Percentiles rank a stretch among this genome's conserved stretches.
Evolutionary conservation across 768 basidiomycete species (phyloP).

Genomic region (Podaxis sp.): DNA sequence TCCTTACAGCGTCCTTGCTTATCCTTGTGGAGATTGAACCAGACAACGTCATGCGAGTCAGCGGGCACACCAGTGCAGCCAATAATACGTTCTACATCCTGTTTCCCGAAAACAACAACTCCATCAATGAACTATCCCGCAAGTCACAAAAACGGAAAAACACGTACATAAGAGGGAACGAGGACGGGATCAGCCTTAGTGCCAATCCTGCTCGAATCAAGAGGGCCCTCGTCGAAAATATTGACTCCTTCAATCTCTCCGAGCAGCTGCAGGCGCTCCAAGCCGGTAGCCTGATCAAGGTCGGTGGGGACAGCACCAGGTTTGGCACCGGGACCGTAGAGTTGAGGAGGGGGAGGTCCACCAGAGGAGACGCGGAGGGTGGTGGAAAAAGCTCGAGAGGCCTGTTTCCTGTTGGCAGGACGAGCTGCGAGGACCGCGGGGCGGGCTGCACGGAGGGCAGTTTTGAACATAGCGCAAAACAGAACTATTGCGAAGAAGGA

Average conservation of each 20-base stretch:
- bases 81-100: slow-evolving; percentile 83
- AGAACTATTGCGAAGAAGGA: slow-evolving; percentile 15
- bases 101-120: slow-evolving; percentile 12
- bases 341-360: slow-evolving; percentile 55
- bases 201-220: slow-evolving; percentile 83
- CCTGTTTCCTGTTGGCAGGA: slow-evolving; percentile 32
- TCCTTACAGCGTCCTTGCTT: slow-evolving; percentile 83
- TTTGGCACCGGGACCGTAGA: slow-evolving; percentile 74
- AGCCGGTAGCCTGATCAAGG: slow-evolving; percentile 90
- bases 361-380: slow-evolving; percentile 57
- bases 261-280: slow-evolving; percentile 92
- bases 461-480: slow-evolving; percentile 39
- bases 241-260: slow-evolving; percentile 87
- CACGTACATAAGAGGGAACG: slow-evolving; percentile 81
- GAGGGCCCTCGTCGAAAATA: slow-evolving; percentile 85
- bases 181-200: slow-evolving; percentile 85
- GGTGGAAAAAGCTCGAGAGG: slow-evolving; percentile 59
- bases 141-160: slow-evolving; percentile 6
- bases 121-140: slow-evolving; percentile 1
- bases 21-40: slow-evolving; percentile 71
- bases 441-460: slow-evolving; percentile 46
- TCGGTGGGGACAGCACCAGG: slow-evolving; percentile 79
- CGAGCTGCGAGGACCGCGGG: slow-evolving; percentile 41
- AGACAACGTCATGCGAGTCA: slow-evolving; percentile 92
- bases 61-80: slow-evolving; percentile 95